These are phyloP conservation scores for Noccaea bulbosa DNA, from an alignment of 345 rosid genomes.

Conservation along the genomic window DNA sequence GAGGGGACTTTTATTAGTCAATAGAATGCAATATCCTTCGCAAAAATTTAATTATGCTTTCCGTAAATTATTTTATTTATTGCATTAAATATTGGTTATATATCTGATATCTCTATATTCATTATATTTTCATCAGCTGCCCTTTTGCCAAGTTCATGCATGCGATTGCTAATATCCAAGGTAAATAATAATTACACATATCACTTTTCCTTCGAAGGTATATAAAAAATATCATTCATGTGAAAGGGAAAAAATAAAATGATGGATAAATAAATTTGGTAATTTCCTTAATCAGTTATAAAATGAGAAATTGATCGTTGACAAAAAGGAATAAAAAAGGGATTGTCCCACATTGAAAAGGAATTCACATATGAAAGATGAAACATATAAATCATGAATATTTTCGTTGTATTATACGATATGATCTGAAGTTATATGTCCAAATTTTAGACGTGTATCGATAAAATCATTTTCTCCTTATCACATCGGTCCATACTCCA, in stretches of 20 bases:
- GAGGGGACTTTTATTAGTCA: conserved; percentile 20
- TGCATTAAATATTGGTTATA: not conserved
- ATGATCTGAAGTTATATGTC: conserved; percentile 22
- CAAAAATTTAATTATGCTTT: conserved; percentile 26
- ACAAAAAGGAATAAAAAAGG: not conserved
- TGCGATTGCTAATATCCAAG: conserved; percentile 29
- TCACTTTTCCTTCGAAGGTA: conserved; percentile 5
- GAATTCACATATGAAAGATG: conserved; percentile 21
- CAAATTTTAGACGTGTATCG: not conserved
- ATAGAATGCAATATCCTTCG: conserved; percentile 30
- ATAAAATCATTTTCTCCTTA: conserved; percentile 10
- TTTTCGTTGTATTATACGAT: conserved; percentile 28
- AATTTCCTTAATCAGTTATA: not conserved
- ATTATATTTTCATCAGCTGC: not conserved
- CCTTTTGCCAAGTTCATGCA: conserved; percentile 23
- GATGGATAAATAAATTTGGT: not conserved
- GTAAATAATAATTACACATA: conserved; percentile 5
- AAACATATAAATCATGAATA: not conserved
- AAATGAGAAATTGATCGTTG: conserved; percentile 7
- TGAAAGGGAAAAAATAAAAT: not conserved
- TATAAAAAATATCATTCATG: conserved; percentile 4
- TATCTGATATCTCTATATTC: not conserved
- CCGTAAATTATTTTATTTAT: not conserved
- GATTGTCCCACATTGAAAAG: conserved; percentile 21
- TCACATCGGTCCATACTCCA: conserved; percentile 32